Conservation (phyloP, 164 flowering plant species). For the Tetrastigma voinierianum region DNA sequence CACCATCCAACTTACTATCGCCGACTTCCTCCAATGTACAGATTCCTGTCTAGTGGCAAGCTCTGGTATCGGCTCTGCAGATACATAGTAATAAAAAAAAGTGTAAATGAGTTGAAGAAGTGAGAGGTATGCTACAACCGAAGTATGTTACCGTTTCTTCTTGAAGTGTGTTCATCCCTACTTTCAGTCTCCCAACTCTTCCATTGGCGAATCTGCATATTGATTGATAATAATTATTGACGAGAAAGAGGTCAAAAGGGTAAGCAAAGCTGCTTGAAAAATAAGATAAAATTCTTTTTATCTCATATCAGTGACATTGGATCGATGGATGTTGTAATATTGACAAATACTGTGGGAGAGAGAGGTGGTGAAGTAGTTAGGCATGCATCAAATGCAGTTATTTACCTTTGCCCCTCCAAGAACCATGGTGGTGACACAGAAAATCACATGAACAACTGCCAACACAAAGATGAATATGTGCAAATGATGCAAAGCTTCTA, state of each 20-base stretch:
- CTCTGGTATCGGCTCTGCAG: slow-evolving; percentile 5
- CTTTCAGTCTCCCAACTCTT: slow-evolving; percentile 36
- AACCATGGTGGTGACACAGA: slow-evolving; percentile 45
- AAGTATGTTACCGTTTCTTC: slow-evolving; percentile 12
- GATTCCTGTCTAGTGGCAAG: neutral
- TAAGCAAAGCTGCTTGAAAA: too few species aligned
- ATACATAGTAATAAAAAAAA: neutral
- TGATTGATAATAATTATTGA: neutral
- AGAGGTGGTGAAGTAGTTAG: too few species aligned
- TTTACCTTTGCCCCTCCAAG: slow-evolving; percentile 43
- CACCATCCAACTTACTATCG: slow-evolving; percentile 41
- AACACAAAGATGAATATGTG: slow-evolving; percentile 90
- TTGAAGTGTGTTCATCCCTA: neutral
- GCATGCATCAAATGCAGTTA: neutral
- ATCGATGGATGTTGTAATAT: neutral
- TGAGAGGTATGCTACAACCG: neutral
- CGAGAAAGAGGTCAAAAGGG: too few species aligned
- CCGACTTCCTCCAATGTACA: slow-evolving; percentile 36
- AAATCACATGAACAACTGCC: slow-evolving; percentile 80
- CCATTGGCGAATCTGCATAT: slow-evolving; percentile 36
- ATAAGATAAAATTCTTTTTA: too few species aligned
- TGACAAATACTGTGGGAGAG: neutral
- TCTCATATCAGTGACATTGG: neutral
- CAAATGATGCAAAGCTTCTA: slow-evolving; percentile 75
- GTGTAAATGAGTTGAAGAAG: too few species aligned